These are phyloP conservation scores for Penicillium robsamsonii DNA, from an alignment of 495 filamentous ascomycete genomes.

Conservation along the genomic window DNA sequence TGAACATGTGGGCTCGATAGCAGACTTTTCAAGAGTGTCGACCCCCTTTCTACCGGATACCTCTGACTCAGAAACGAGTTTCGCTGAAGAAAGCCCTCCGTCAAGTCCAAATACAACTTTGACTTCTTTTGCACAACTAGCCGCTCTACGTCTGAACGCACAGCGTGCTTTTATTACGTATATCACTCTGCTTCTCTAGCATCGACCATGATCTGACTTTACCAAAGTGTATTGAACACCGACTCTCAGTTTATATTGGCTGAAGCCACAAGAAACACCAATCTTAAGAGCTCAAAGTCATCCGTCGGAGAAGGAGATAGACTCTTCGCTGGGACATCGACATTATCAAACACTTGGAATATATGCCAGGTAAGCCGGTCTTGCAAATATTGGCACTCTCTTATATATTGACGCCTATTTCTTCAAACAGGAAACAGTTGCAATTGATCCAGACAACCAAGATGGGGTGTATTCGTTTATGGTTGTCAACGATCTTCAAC, in stretches of 20 bases:
- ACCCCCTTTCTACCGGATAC: not conserved
- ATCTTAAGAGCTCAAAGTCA: conserved; percentile 29
- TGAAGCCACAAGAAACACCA: conserved; percentile 46
- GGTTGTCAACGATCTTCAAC: conserved; percentile 25
- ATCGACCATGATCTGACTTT: not conserved
- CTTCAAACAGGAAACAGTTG: conserved; percentile 9
- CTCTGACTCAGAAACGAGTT: not conserved
- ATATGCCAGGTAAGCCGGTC: conserved; percentile 6
- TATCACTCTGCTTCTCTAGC: not conserved
- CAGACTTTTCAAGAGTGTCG: not conserved
- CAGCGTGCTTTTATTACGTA: conserved; percentile 36
- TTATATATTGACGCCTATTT: not conserved
- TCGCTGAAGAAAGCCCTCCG: not conserved
- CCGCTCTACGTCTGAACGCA: conserved; percentile 39
- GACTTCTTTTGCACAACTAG: conserved; percentile 43
- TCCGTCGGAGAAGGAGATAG: conserved; percentile 35
- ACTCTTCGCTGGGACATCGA: conserved; percentile 43
- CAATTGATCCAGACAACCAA: not conserved
- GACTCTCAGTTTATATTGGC: conserved; percentile 51
- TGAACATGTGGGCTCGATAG: conserved; percentile 1
- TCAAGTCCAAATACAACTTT: conserved; percentile 47
- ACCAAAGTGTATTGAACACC: conserved; percentile 23
- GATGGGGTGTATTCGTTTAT: conserved; percentile 24
- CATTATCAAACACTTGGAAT: conserved; percentile 32
- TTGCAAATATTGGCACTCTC: conserved; percentile 21